phyloP scores from a whole-genome alignment of 352 stramenopile genomes.

The Thalassiosira exigua region DNA sequence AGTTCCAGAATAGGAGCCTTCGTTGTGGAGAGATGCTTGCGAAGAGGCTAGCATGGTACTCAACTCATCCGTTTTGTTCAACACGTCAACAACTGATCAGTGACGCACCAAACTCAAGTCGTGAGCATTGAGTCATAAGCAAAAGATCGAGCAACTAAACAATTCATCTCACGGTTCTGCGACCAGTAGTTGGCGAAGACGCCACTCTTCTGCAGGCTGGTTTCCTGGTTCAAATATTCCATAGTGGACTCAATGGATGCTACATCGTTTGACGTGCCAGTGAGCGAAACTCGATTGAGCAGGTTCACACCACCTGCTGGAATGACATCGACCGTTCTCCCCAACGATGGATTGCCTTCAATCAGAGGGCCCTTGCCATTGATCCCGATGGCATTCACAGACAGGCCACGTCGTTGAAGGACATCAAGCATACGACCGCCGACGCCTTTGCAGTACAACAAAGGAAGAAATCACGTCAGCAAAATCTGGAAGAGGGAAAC shows the following conservation, averaged over 20 bases:
- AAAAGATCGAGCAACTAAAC: background rate
- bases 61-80: slow-evolving; percentile 42
- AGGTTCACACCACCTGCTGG: slow-evolving; percentile 33
- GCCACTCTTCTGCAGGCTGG: slow-evolving; percentile 22
- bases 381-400: slow-evolving; percentile 39
- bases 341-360: slow-evolving; percentile 35
- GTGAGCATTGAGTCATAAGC: background rate
- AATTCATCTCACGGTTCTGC: slow-evolving; percentile 43
- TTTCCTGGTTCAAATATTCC: slow-evolving; percentile 37
- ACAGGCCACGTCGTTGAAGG: slow-evolving; percentile 23
- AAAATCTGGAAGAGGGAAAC: background rate
- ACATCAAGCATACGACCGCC: slow-evolving; percentile 51
- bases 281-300: slow-evolving; percentile 18
- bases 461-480: background rate
- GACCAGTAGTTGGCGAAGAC: slow-evolving; percentile 48
- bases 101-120: background rate
- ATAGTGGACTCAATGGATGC: slow-evolving; percentile 22
- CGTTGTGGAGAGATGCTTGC: slow-evolving; percentile 3
- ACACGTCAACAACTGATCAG: slow-evolving; percentile 22
- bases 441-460: slow-evolving; percentile 29
- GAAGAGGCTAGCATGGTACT: slow-evolving; percentile 5
- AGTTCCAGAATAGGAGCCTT: slow-evolving; percentile 16
- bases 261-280: background rate
- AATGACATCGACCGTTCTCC: slow-evolving; percentile 45
- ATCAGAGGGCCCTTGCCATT: slow-evolving; percentile 30